Percentiles rank a stretch among this genome's conserved stretches.
phyloP scores from a whole-genome alignment of 2,329 filamentous ascomycete species.

The Dendrostoma leiphaemia region DNA sequence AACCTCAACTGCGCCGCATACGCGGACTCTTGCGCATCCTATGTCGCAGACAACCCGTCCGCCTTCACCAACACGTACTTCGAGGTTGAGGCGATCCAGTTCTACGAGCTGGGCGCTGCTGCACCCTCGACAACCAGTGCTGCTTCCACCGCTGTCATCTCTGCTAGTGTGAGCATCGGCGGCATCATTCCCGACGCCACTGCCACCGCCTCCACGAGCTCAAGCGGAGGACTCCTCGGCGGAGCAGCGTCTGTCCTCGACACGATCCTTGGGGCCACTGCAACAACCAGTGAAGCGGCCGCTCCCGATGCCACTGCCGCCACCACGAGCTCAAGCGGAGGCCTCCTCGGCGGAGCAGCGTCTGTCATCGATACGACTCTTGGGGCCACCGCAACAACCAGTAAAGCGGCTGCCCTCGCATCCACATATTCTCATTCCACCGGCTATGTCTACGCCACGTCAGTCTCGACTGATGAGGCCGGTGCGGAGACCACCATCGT shows the following conservation, averaged over 20 bases:
- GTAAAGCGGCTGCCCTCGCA: background rate
- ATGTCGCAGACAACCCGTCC: constrained; percentile 34
- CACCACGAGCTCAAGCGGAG: too few relatives aligned
- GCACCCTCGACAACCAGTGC: constrained; percentile 3
- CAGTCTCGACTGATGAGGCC: too few relatives aligned
- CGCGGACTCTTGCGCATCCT: constrained; percentile 32
- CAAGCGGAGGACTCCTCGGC: background rate
- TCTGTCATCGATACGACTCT: too few relatives aligned
- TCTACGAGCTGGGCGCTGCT: constrained; percentile 26
- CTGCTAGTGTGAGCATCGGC: constrained; percentile 2
- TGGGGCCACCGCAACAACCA: background rate
- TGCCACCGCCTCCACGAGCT: background rate
- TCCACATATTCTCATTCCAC: background rate
- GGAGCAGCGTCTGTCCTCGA: constrained; percentile 11
- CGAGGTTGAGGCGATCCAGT: constrained; percentile 41
- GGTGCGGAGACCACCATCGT: too few relatives aligned
- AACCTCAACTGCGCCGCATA: constrained; percentile 27
- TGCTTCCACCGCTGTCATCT: constrained; percentile 8
- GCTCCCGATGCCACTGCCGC: too few relatives aligned
- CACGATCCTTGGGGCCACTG: constrained; percentile 5
- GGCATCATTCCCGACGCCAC: background rate
- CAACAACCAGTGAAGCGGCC: too few relatives aligned
- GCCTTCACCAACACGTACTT: constrained; percentile 38
- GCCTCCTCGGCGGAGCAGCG: too few relatives aligned
- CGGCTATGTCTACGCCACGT: too few relatives aligned